Base-by-base conservation (phyloP, 2,329 filamentous ascomycete species). In the Chalaropsis ovoidea region DNA sequence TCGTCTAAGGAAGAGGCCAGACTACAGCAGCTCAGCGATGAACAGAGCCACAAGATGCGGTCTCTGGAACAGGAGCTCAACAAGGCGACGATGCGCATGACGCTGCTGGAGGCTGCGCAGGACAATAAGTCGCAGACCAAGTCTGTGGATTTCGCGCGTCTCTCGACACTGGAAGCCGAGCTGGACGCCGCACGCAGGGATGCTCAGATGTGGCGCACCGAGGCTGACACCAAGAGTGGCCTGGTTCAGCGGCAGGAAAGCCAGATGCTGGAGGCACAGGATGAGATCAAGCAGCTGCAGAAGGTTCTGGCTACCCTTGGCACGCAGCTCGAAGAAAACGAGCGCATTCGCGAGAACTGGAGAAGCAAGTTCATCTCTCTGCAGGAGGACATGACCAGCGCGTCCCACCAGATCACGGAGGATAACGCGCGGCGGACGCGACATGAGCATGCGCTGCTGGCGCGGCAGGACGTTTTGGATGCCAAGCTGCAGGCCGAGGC, bases 321-420 rank as follows among this genome's bases (percentile, higher is more conserved):
- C 68, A 82, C 82, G 58, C 91, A 95, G 72, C 83, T 94, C 52
- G 86, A 94, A 71, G 92, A 96, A 76, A 93, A 90, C 71, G 86
- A 92, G 72, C 85, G 87, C 69, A 83, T 95, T 67, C 87, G 91
- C 67, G 90, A 96, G 73, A 85, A 82, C 68, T 92, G 95, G 83
- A 87, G 90, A 70, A 80, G 80, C 73, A 95, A 94, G 75, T 88
- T 96, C 71, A 84, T 93, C 70, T 85, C 85, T 67, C 79, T 99
- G 47, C 92, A 97, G 75, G 84, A 90, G 69, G 90, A 96, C 70
- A 93, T 97, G 87, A 83, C 86, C 41, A 80, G 80, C 65, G 89
- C 90, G 61, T 86, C 89, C 64, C 84, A 85, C 60, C 87, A 95
- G 68, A 85, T 96, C 68, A 86, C 88, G 24, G 85, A 89, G 71